These are phyloP conservation scores for Nidularia pulvinata DNA, from an alignment of 768 basidiomycete species.

Conservation along the genomic window DNA sequence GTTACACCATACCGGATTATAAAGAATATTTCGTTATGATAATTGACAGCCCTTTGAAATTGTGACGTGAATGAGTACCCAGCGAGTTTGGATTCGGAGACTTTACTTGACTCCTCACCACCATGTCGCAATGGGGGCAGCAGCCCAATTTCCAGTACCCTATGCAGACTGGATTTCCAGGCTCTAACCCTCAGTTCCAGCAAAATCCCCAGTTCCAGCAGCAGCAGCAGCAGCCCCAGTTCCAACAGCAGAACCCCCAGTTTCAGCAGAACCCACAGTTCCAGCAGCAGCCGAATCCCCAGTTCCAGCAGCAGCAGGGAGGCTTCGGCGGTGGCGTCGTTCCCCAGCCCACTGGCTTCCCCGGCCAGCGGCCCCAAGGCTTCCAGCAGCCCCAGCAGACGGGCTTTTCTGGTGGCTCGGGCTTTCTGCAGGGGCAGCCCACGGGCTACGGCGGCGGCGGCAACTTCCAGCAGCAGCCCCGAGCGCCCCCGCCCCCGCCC, in stretches of 20 bases:
- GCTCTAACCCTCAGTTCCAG: constrained; percentile 36
- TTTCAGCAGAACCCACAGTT: constrained; percentile 27
- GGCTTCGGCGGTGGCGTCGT: constrained; percentile 38
- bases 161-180: constrained; percentile 67
- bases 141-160: constrained; percentile 75
- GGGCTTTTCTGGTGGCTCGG: constrained; percentile 37
- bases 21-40: too few relatives aligned
- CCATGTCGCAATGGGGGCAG: constrained; percentile 80
- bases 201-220: constrained; percentile 45
- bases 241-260: constrained; percentile 41
- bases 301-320: constrained; percentile 24
- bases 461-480: constrained; percentile 43
- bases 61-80: too few relatives aligned
- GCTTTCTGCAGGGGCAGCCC: constrained; percentile 49
- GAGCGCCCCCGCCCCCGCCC: constrained; percentile 49
- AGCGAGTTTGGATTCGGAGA: too few relatives aligned
- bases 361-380: constrained; percentile 34
- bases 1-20: constrained; percentile 57
- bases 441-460: constrained; percentile 47
- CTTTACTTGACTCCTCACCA: too few relatives aligned
- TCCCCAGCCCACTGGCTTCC: constrained; percentile 66
- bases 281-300: constrained; percentile 23
- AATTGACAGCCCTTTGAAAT: too few relatives aligned
- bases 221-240: constrained; percentile 38
- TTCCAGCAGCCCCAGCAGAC: constrained; percentile 68